phyloP scores from a whole-genome alignment of 2,329 filamentous ascomycete species.

The Pseudogymnoascus sp. region DNA sequence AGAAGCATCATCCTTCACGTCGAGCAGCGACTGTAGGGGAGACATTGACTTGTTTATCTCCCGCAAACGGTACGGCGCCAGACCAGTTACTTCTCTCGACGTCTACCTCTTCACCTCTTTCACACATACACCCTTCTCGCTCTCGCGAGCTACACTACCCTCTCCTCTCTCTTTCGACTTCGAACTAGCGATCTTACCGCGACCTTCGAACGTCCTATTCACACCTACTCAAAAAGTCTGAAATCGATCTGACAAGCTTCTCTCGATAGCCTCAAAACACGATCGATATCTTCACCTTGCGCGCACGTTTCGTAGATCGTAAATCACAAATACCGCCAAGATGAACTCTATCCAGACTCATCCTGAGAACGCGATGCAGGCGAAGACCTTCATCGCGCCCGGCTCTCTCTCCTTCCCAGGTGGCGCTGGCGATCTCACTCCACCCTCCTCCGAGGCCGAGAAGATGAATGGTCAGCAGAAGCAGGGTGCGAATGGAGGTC shows the following conservation, averaged over 20 bases:
- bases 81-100: constrained; percentile 17
- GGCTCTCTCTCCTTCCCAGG: constrained; percentile 88
- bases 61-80: constrained; percentile 52
- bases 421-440: constrained; percentile 73
- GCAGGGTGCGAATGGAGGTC: constrained; percentile 35
- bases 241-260: constrained; percentile 13
- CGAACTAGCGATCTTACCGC: background rate
- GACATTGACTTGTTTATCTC: constrained; percentile 99
- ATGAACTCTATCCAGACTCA: constrained; percentile 93
- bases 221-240: constrained; percentile 15
- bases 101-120: constrained; percentile 10
- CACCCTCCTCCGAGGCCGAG: constrained; percentile 66
- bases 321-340: constrained; percentile 19
- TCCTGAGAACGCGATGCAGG: constrained; percentile 82
- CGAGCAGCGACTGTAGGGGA: constrained; percentile 60
- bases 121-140: constrained; percentile 5
- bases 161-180: background rate
- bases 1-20: constrained; percentile 15
- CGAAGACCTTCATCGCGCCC: constrained; percentile 89
- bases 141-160: constrained; percentile 2
- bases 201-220: constrained; percentile 14
- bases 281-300: background rate
- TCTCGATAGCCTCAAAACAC: constrained; percentile 13
- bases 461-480: constrained; percentile 45
- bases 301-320: background rate